Percentiles rank a stretch among this genome's conserved stretches.
Conservation (phyloP, 2,329 filamentous ascomycete genomes). For the Trichoderma lentiforme region DNA sequence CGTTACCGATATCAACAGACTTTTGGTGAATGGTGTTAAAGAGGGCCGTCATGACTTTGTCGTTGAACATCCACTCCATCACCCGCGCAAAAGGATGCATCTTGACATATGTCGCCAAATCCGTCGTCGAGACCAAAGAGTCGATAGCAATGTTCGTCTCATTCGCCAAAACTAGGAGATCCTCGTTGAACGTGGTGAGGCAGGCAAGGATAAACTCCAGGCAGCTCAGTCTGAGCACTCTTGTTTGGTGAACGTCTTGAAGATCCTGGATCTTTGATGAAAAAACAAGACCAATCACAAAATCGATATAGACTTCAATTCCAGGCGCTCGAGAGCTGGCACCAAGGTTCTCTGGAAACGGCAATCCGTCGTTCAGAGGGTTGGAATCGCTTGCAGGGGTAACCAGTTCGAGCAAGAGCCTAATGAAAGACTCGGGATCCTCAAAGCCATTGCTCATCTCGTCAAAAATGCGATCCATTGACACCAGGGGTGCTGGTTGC, state of each 20-base stretch:
- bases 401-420: slow-evolving; percentile 70
- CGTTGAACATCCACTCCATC: slow-evolving; percentile 98
- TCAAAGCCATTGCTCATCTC: slow-evolving; percentile 78
- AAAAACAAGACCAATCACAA: slow-evolving; percentile 77
- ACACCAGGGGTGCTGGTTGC: slow-evolving; percentile 36
- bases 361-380: slow-evolving; percentile 68
- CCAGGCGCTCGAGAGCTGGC: slow-evolving; percentile 72
- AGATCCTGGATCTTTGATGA: slow-evolving; percentile 63
- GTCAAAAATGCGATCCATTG: slow-evolving; percentile 65
- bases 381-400: slow-evolving; percentile 60
- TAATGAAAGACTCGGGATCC: slow-evolving; percentile 79
- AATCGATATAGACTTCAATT: slow-evolving; percentile 91
- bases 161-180: slow-evolving; percentile 81
- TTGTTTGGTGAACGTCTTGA: slow-evolving; percentile 64
- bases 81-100: slow-evolving; percentile 90
- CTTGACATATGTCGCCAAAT: slow-evolving; percentile 74
- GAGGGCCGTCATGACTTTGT: slow-evolving; percentile 75
- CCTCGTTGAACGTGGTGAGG: slow-evolving; percentile 86
- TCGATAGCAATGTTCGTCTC: slow-evolving; percentile 74
- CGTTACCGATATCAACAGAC: slow-evolving; percentile 65
- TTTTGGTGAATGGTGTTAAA: slow-evolving; percentile 79
- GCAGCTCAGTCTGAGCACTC: slow-evolving; percentile 73
- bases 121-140: slow-evolving; percentile 67
- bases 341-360: slow-evolving; percentile 84
- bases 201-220: slow-evolving; percentile 79